Evolutionary conservation across 1,139 yeast species (phyloP), one percentile per base, ranked within the genome.

Genomic region (Sugiyamaella neomexicana): DNA sequence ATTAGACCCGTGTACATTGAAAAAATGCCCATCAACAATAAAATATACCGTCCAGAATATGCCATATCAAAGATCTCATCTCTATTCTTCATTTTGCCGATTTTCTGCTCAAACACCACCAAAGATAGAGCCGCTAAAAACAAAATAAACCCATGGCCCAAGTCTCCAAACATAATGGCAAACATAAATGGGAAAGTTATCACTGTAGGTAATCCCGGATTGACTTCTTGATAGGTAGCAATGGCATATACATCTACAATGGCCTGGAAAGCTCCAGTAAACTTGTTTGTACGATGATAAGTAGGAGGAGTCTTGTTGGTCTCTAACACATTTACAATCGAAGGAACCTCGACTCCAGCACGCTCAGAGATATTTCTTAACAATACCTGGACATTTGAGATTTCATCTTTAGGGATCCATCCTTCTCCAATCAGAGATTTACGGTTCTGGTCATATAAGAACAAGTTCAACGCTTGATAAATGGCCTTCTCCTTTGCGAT

Each of bases 11-110:
- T 91, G 72, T 88, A 90, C 76, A 95, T 86, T 44, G 98, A 91
- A 65, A 93, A 93, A 0, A 80, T 61, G 5, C 99, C 99, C 99
- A 93, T 93, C 46, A 95, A 72, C 54, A 91, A 74, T 46, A 93
- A 74, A 57, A 95, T 90, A 68, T 93, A 93, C 63, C 99, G 80
- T 41, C 99, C 99, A 45, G 83, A 76, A 70, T 79, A 93, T 0
- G 97, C 97, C 99, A 93, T 93, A 65, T 89, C 98, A 65, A 91
- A 89, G 49, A 93, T 89, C 71, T 93, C 99, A 68, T 89, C 98
- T 64, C 90, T 83, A 62, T 84, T 80, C 62, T 84, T 80, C 80
- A 83, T 79, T 52, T 79, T 77, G 16, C 79, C 85, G 58, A 93
- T 79, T 52, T 74, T 73, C 55, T 72, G 72, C 71, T 93, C 99